Percentiles rank a stretch among this genome's conserved stretches.
Evolutionary conservation across 805 yeast species (phyloP).

Genomic region (Zygoascus tannicola): DNA sequence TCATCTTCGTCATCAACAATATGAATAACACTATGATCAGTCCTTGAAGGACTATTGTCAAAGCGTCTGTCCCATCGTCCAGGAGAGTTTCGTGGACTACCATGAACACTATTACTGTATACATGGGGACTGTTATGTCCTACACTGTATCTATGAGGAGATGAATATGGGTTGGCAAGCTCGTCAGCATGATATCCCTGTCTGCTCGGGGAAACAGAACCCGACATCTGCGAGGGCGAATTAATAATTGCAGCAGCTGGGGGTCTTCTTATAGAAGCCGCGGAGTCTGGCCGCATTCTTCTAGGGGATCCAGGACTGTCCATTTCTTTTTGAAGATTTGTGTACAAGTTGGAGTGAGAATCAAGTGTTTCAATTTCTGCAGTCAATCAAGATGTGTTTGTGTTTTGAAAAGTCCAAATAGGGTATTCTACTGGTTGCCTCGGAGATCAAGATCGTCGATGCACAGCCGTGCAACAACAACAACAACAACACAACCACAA

Average conservation of each 20-base stretch:
- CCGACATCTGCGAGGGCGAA: too few relatives aligned
- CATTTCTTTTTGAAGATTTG: too few relatives aligned
- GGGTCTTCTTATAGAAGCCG: too few relatives aligned
- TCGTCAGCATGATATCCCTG: conserved; percentile 16
- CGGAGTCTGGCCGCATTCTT: too few relatives aligned
- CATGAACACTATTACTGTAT: conserved; percentile 11
- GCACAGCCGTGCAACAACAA: too few relatives aligned
- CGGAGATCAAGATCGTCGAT: too few relatives aligned
- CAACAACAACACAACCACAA: too few relatives aligned
- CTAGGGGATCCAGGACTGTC: conserved; percentile 7
- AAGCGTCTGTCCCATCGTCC: conserved; percentile 15
- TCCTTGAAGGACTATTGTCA: conserved; percentile 59
- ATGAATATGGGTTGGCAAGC: conserved; percentile 14
- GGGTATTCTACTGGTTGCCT: too few relatives aligned
- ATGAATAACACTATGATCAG: conserved; percentile 28
- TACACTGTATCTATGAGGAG: conserved; percentile 9
- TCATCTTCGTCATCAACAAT: conserved; percentile 15
- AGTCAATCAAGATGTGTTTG: too few relatives aligned
- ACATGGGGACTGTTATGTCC: conserved; percentile 2
- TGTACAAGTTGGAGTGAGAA: too few relatives aligned
- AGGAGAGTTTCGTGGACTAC: conserved; percentile 19
- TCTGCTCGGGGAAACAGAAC: conserved; percentile 12
- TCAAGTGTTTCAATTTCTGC: too few relatives aligned
- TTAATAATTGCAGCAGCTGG: conserved; percentile 9
- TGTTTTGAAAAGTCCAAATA: too few relatives aligned